Evolutionary conservation across 2,329 filamentous ascomycete species (phyloP).

Genomic region (Lasiodiplodia gonubiensis): DNA sequence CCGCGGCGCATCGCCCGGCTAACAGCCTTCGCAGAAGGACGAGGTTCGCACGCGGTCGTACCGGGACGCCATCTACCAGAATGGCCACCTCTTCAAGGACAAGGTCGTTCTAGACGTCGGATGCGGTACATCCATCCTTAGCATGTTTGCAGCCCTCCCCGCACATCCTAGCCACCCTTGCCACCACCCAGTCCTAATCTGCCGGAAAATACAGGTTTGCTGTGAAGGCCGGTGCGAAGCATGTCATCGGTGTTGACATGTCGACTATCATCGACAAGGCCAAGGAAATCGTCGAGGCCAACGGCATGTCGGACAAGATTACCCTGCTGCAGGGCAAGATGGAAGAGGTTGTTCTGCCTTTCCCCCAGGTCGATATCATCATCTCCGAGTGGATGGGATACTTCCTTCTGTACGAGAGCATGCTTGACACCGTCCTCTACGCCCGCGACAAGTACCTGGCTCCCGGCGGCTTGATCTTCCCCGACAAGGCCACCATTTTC

Average conservation of each 20-base stretch:
- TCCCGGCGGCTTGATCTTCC: constrained; percentile 92
- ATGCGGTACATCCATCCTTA: constrained; percentile 96
- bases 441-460: constrained; percentile 87
- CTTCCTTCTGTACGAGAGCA: constrained; percentile 97
- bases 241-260: constrained; percentile 99
- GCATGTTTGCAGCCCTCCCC: constrained; percentile 72
- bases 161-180: constrained; percentile 21
- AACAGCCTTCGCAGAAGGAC: constrained; percentile 73
- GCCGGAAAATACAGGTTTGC: constrained; percentile 74
- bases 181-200: constrained; percentile 31
- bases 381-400: constrained; percentile 99
- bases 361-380: constrained; percentile 97
- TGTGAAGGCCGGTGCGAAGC: constrained; percentile 92
- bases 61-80: constrained; percentile 97
- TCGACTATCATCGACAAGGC: constrained; percentile 99
- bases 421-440: constrained; percentile 98
- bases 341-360: constrained; percentile 95
- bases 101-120: constrained; percentile 96
- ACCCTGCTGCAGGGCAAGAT: constrained; percentile 99
- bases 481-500: constrained; percentile 97
- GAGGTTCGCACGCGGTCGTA: constrained; percentile 96
- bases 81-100: constrained; percentile 90
- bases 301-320: constrained; percentile 94
- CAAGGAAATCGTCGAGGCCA: constrained; percentile 87
- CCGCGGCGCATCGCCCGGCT: constrained; percentile 17